Base-by-base conservation (phyloP, 2,329 filamentous ascomycete species). In the Beauveria medogensis region DNA sequence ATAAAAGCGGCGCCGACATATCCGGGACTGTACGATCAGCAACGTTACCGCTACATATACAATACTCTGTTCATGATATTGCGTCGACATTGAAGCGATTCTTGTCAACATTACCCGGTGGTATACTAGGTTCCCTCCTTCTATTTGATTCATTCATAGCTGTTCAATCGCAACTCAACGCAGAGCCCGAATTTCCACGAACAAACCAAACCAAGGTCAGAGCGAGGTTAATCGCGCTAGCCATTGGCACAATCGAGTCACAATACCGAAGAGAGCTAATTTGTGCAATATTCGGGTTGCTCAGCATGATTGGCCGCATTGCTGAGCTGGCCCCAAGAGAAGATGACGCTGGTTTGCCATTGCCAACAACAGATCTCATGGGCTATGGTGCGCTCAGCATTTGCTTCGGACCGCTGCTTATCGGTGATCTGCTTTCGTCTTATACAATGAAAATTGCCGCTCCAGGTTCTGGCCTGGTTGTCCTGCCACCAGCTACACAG, bases 21-120 rank as follows among this genome's bases (percentile, higher is more conserved):
- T 73, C 83, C 2, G 77, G 77, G 53, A 89, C 85, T 0, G 82
- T 85, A 30, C 77, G 82, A 40, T 82, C 78, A 55, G 80, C 84
- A 6, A 84, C 78, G 46, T 73, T 89, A 2, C 86, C 87, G 3
- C 70, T 72, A 2, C 84, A 88, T 65, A 83, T 89, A 63, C 78
- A 78, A 43, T 81, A 77, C 52, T 78, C 81, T 7, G 76, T 84
- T 3, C 84, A 89, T 63, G 87, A 89, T 71, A 81, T 89, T 34
- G 86, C 86, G 2, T 86, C 84, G 2, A 79, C 83, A 0, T 88
- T 90, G 71, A 89, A 89, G 67, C 80, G 78, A 14, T 75, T 90
- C n/a, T 73, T 90, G 0, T 78, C 80, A 0, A 82, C 82, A 1
- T 69, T 90, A 0, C 85, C 86, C 0, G 86, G 86, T 0, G 87